phyloP scores from a whole-genome alignment of 2,329 filamentous ascomycete genomes.

The Diaporthe sp. region DNA sequence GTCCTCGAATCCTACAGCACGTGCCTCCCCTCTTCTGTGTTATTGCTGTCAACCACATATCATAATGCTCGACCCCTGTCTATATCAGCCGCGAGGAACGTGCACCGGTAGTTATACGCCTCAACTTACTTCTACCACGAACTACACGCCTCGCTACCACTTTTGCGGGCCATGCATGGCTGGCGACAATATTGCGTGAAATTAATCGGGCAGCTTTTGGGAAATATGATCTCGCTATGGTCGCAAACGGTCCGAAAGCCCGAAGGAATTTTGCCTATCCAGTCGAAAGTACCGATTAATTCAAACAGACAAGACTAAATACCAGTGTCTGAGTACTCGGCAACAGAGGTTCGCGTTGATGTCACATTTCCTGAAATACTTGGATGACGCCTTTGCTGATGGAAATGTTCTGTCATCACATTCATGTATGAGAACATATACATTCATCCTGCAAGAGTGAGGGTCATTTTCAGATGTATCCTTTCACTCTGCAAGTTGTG shows the following conservation, averaged over 20 bases:
- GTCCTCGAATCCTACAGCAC: neutral
- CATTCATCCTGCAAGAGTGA: neutral
- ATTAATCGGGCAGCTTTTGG: neutral
- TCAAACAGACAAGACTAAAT: neutral
- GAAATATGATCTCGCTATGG: no score
- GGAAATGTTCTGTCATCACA: no score
- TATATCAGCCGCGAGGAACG: neutral
- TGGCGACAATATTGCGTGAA: neutral
- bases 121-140: neutral
- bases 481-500: neutral
- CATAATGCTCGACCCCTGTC: neutral
- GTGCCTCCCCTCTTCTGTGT: neutral
- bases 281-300: neutral
- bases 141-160: neutral
- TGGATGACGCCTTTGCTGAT: neutral
- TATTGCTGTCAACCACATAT: neutral
- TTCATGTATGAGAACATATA: neutral
- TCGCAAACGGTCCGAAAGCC: neutral
- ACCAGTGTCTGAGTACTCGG: neutral
- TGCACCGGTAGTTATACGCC: neutral
- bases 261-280: neutral
- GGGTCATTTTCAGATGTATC: neutral
- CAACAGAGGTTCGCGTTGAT: neutral
- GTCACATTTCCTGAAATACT: neutral
- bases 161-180: neutral